A percentile compares a stretch with the other conserved stretches of the same genome.
Conservation (phyloP, 106 monocot species). For the Iris macrosiphon region DNA sequence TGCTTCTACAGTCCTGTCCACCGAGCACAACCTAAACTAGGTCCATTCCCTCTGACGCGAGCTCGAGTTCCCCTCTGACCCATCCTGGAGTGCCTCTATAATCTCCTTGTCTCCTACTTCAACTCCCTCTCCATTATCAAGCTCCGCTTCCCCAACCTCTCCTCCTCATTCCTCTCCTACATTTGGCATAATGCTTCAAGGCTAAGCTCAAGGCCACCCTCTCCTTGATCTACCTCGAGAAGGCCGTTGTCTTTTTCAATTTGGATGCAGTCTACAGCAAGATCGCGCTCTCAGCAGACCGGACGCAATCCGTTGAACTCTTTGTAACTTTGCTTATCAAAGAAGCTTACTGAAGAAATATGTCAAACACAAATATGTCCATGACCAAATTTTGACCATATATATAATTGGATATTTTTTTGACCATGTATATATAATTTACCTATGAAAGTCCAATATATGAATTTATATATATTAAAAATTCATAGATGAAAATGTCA, state of each 20-base stretch:
- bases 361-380: too few relatives aligned
- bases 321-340: too few relatives aligned
- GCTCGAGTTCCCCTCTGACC: constrained; percentile 9
- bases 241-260: constrained; percentile 54
- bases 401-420: too few relatives aligned
- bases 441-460: too few relatives aligned
- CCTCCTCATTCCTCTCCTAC: constrained; percentile 29
- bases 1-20: too few relatives aligned
- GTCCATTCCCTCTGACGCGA: neutral
- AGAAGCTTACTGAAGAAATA: too few relatives aligned
- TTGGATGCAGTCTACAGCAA: constrained; percentile 42
- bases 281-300: constrained; percentile 33
- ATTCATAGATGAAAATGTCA: too few relatives aligned
- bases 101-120: constrained; percentile 34
- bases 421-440: too few relatives aligned
- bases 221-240: constrained; percentile 43
- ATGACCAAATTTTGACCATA: too few relatives aligned
- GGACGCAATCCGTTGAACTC: constrained; percentile 25
- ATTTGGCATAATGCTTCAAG: constrained; percentile 53
- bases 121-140: constrained; percentile 33
- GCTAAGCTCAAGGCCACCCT: constrained; percentile 24
- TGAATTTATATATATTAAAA: too few relatives aligned
- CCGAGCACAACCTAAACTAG: too few relatives aligned
- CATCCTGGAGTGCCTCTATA: constrained; percentile 25
- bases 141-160: constrained; percentile 50